phyloP scores from a whole-genome alignment of 2,329 filamentous ascomycete genomes.

The Talaromyces sp. region DNA sequence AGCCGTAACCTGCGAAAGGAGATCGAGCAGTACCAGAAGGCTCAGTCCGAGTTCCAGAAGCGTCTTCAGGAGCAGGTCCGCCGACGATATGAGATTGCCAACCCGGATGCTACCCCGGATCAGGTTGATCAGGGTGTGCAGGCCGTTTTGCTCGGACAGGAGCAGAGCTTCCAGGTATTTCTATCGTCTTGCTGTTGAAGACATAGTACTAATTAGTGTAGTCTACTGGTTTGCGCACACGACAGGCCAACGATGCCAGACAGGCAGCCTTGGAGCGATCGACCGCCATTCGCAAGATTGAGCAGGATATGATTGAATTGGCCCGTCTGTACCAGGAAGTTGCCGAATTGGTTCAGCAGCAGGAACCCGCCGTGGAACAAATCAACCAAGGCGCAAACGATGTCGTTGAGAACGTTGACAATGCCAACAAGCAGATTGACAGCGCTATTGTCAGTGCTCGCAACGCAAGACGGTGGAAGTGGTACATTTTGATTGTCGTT shows the following conservation, averaged over 20 bases:
- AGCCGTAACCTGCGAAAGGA: constrained; percentile 76
- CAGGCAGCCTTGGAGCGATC: constrained; percentile 78
- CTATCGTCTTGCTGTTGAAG: neutral
- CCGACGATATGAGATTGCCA: constrained; percentile 85
- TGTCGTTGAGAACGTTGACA: constrained; percentile 75
- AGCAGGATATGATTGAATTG: constrained; percentile 82
- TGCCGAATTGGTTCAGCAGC: constrained; percentile 78
- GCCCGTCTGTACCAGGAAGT: constrained; percentile 86
- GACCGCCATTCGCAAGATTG: constrained; percentile 85
- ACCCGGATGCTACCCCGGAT: constrained; percentile 71
- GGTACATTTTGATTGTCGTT: constrained; percentile 78
- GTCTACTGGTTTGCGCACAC: constrained; percentile 50
- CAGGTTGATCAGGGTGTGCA: constrained; percentile 77
- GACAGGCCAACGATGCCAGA: constrained; percentile 75
- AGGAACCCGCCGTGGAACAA: constrained; percentile 72
- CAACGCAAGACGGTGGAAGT: constrained; percentile 87
- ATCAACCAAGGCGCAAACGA: constrained; percentile 88
- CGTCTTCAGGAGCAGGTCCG: constrained; percentile 78
- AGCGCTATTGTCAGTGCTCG: constrained; percentile 78
- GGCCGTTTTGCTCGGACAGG: constrained; percentile 58
- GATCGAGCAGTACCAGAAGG: constrained; percentile 75
- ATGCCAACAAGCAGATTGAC: constrained; percentile 79
- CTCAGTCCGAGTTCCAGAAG: constrained; percentile 76
- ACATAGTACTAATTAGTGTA: constrained; percentile 13
- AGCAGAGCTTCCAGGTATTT: constrained; percentile 80